Evolutionary conservation across 78 protist species (phyloP), one percentile per base, ranked within the genome.

Genomic region (Planoprotostelium fungivorum): DNA sequence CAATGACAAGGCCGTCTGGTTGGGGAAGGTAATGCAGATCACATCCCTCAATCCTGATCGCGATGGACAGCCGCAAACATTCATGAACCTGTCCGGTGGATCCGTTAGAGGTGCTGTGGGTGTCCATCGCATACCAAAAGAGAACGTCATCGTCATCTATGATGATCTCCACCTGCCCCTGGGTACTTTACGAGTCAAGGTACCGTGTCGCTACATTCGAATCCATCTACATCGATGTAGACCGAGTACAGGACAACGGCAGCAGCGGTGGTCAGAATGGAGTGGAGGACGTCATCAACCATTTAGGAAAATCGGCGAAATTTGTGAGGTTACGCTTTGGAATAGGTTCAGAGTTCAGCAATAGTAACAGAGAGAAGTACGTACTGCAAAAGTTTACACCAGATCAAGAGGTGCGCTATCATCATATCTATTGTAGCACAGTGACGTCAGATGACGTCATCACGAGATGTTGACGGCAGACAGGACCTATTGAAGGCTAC

Each of bases 221-320:
- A n/a, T n/a, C n/a, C n/a, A n/a, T n/a, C n/a, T n/a, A n/a, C n/a
- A n/a, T n/a, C n/a, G n/a, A n/a, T n/a, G n/a, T n/a, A n/a, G n/a
- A n/a, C n/a, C n/a, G n/a, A n/a, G n/a, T 92, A 85, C 87, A 73
- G 84, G 0, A 37, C 16, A 91, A 88, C 35, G 94, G 94, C 85
- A 89, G 92, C 29, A 29, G 83, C 28, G 91, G 89, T 34, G 92
- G 92, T 63, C 94, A 92, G 34, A 92, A 92, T n/a, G 94, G 94
- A 29, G 37, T 92, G 35, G 90, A 88, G 0, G 63, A 87, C 63
- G 85, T 92, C n/a, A 92, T 92, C 34, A 63, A 63, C 0, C 37
- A 88, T 31, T 51, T 92, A 36, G 92, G 88, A 5, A 16, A 5
- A 5, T 51, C 73, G 5, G 73, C 73, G 73, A 51, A 51, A 51